Base-by-base conservation (phyloP, 164 flowering plant species). In the Kalanchoe fedtschenkoi region DNA sequence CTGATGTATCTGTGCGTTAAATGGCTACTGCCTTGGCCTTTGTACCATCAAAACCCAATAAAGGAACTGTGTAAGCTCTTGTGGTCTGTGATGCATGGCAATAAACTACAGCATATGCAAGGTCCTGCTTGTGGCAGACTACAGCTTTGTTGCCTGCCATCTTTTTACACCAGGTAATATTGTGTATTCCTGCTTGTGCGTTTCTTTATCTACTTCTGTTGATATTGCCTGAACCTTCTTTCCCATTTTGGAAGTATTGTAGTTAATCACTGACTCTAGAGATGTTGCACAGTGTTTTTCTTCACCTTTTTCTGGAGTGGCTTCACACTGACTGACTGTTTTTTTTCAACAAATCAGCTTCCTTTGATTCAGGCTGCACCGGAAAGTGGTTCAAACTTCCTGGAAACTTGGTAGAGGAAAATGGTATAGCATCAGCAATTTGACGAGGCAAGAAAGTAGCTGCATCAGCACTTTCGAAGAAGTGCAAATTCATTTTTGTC, bases 211-310 rank as follows among this genome's bases (percentile, higher is more conserved):
- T 9, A 59, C 74, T 62, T 72, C 80, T 2, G 80, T 77, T 3
- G 80, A 76, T 37, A 74, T 35, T 7, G 72, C 77, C 24, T 65
- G 42, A 5, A 71, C 68, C 9, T 62, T 43, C 51, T 58, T 73
- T 38, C 80, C 78, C 4, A 79, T 71, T 72, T 72, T 71, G 7
- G 80, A 72, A 43, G 66, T 73, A 60, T 73, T 66, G 19, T 63
- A 78, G 51, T 80, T 86, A 29, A 81, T 74, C 86, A 87, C 75
- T 34, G 84, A 80, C 46, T 84, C 90, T 17, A 80, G 54, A 46
- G 38, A 53, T 51, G 56, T 51, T 26, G 56, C 8, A 86, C 82
- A 6, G 83, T 65, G 58, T 56, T 74, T 80, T 34, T 68, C 65
- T 65, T 81, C 85, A 11, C 85, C 89, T 34, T 66, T 24, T 3